Percentiles rank a stretch among this genome's conserved stretches.
Conservation (phyloP, 768 basidiomycete genomes). For the Paxillus involutus region DNA sequence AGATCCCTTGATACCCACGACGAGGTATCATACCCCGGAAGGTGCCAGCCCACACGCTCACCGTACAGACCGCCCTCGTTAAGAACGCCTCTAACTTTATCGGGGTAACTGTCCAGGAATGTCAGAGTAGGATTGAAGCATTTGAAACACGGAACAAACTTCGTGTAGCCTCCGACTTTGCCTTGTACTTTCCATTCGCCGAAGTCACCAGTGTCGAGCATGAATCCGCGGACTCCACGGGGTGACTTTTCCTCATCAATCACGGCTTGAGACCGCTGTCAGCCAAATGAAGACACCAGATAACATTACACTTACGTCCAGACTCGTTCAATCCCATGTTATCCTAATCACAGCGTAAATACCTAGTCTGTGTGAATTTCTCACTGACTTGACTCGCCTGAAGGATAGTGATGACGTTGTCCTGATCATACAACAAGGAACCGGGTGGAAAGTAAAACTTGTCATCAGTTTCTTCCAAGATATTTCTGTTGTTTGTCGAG, state of each 20-base stretch:
- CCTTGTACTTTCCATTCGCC: conserved; percentile 72
- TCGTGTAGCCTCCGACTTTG: conserved; percentile 68
- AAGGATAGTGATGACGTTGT: conserved; percentile 78
- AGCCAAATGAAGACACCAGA: neutral
- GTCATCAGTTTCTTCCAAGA: conserved; percentile 67
- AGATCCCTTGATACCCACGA: conserved; percentile 60
- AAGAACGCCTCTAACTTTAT: conserved; percentile 66
- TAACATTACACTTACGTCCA: conserved; percentile 36
- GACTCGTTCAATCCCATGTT: conserved; percentile 79
- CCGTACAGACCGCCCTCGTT: conserved; percentile 75
- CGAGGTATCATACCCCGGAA: conserved; percentile 66
- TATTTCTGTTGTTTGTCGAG: conserved; percentile 63
- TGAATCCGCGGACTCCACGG: conserved; percentile 76
- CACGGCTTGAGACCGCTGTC: conserved; percentile 26
- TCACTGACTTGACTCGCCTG: conserved; percentile 45
- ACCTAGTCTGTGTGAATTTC: neutral
- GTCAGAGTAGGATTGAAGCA: neutral
- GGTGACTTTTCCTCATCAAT: conserved; percentile 67
- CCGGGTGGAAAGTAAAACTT: conserved; percentile 61
- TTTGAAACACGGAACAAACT: conserved; percentile 38
- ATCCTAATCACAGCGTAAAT: conserved; percentile 44
- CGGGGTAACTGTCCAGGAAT: conserved; percentile 55
- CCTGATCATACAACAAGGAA: conserved; percentile 47
- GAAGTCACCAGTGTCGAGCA: conserved; percentile 62
- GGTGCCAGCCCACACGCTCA: conserved; percentile 74